These are phyloP conservation scores for Wickerhamiella spandovensis DNA, from an alignment of 805 yeast genomes.

Conservation along the genomic window DNA sequence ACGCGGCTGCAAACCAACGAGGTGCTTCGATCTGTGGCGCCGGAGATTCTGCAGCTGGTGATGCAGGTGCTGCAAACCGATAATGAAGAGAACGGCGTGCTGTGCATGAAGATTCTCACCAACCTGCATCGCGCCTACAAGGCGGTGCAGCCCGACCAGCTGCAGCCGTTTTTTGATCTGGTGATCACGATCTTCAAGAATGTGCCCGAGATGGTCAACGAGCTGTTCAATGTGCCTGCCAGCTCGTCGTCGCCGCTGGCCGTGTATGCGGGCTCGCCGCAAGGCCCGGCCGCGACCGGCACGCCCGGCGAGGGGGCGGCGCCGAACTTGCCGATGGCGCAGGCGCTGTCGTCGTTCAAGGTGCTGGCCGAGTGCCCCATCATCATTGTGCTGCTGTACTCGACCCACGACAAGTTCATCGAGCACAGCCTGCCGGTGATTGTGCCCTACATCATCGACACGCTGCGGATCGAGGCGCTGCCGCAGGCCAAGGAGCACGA, in stretches of 20 bases:
- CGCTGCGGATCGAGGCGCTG: conserved; percentile 66
- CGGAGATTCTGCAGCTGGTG: conserved; percentile 43
- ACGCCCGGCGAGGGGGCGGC: conserved; percentile 25
- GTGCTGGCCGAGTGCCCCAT: conserved; percentile 94
- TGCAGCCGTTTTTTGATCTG: conserved; percentile 63
- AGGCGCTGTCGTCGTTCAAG: conserved; percentile 73
- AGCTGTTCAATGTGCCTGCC: conserved; percentile 38
- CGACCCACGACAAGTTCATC: conserved; percentile 69
- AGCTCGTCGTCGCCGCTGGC: conserved; percentile 2
- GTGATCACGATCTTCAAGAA: conserved; percentile 68
- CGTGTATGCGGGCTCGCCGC: conserved; percentile 23
- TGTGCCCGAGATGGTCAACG: conserved; percentile 60
- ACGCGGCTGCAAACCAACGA: conserved; percentile 78
- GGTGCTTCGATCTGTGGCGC: conserved; percentile 57
- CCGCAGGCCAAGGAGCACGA: conserved; percentile 60
- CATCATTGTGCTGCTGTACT: conserved; percentile 82
- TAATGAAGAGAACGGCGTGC: conserved; percentile 90
- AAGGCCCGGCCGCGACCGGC: conserved; percentile 21
- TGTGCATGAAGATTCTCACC: conserved; percentile 79
- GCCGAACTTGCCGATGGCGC: conserved; percentile 27
- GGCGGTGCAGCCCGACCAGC: conserved; percentile 48
- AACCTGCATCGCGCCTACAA: conserved; percentile 78
- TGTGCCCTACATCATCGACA: conserved; percentile 66
- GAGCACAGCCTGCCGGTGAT: conserved; percentile 59
- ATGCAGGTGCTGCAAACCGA: conserved; percentile 53